Conservation (phyloP, 331 rosid species). For the Pyrus hybrid region DNA sequence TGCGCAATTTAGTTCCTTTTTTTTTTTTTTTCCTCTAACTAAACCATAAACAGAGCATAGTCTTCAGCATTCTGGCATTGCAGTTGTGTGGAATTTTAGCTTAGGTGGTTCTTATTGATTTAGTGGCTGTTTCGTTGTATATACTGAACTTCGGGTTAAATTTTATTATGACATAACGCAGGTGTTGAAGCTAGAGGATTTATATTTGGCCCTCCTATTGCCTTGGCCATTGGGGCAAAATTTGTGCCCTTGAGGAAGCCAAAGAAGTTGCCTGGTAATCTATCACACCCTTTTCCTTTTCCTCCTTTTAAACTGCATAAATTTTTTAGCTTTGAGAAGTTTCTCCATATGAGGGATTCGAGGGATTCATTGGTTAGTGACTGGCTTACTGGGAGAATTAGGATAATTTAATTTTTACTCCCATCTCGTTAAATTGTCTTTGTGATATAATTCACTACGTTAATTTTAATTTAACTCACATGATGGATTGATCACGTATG, state of each 20-base stretch:
- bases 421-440: too few species aligned
- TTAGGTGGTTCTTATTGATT: slow-evolving; percentile 2
- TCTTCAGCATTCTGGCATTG: neutral
- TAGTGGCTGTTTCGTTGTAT: slow-evolving; percentile 1
- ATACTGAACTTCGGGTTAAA: neutral
- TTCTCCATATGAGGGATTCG: neutral
- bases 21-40: neutral
- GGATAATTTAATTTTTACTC: too few species aligned
- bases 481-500: neutral
- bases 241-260: slow-evolving; percentile 99
- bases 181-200: slow-evolving; percentile 98
- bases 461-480: neutral
- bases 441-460: neutral
- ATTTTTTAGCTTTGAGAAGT: slow-evolving; percentile 1
- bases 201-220: slow-evolving; percentile 98
- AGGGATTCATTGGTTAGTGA: neutral
- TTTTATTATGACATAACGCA: slow-evolving; percentile 20
- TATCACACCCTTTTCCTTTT: neutral
- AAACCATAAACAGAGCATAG: neutral
- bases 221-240: slow-evolving; percentile 93
- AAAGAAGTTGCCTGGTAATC: slow-evolving; percentile 84
- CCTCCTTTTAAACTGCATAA: neutral
- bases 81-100: neutral
- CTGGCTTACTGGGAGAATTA: neutral
- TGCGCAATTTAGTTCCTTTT: neutral